These are phyloP conservation scores for Rubia balearica DNA, from an alignment of 305 asterid species.

Conservation along the genomic window DNA sequence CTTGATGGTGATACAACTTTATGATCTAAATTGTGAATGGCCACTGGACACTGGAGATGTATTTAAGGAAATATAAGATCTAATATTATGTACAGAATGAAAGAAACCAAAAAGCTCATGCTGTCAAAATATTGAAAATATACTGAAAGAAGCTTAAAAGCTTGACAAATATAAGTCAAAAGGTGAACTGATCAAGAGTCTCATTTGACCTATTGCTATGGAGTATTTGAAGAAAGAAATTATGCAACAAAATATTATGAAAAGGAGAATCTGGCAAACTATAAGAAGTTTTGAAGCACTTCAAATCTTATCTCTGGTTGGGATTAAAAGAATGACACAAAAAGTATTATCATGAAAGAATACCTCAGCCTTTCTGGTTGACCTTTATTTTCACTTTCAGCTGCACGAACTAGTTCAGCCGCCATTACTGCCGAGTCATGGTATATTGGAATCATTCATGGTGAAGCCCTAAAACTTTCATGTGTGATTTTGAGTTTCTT, in stretches of 20 bases:
- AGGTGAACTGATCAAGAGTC: not conserved
- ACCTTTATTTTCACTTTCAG: constrained; percentile 50
- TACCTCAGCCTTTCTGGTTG: constrained; percentile 82
- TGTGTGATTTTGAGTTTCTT: not conserved
- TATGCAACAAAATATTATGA: not conserved
- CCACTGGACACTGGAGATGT: not conserved
- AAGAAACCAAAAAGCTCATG: not conserved
- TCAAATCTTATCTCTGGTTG: not conserved
- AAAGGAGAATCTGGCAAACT: not conserved
- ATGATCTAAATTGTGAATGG: not conserved
- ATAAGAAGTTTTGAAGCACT: not conserved
- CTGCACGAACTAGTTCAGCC: constrained; percentile 83
- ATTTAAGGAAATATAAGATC: constrained; percentile 1
- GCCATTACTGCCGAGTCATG: constrained; percentile 70
- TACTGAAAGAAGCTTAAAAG: not conserved
- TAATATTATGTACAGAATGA: not conserved
- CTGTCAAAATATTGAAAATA: not conserved
- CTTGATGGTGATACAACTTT: not conserved
- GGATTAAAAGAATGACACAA: not conserved
- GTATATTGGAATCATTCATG: not conserved
- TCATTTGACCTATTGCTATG: not conserved
- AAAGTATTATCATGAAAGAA: constrained; percentile 3
- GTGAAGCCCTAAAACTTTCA: not conserved
- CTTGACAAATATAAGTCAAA: not conserved
- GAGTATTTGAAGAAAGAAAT: not conserved